A percentile compares a stretch with the other conserved stretches of the same genome.
phyloP scores from a whole-genome alignment of 345 rosid species.

The Linum usitatissimum region DNA sequence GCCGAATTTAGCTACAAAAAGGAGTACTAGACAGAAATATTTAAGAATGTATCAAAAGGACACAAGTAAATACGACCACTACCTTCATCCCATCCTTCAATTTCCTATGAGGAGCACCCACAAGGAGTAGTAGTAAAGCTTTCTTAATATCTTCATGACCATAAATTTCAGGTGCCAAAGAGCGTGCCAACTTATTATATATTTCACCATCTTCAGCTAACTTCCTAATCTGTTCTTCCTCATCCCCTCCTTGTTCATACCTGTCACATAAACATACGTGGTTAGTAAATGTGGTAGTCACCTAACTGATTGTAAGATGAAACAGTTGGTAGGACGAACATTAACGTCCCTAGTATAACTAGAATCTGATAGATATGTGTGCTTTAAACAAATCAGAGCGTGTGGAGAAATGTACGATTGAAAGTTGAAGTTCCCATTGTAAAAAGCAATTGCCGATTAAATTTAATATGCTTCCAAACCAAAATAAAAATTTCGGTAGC shows the following conservation, averaged over 20 bases:
- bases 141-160: constrained; percentile 98
- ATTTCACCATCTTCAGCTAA: constrained; percentile 98
- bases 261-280: constrained; percentile 26
- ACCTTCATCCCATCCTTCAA: constrained; percentile 99
- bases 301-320: background rate
- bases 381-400: background rate
- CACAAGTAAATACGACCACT: background rate
- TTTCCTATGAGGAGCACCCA: constrained; percentile 94
- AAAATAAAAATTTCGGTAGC: too few species aligned
- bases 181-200: constrained; percentile 76
- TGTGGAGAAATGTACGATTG: too few species aligned
- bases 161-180: constrained; percentile 95
- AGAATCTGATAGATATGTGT: too few species aligned
- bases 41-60: background rate
- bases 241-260: constrained; percentile 73
- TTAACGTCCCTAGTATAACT: too few species aligned
- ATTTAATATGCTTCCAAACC: background rate
- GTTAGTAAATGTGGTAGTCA: background rate
- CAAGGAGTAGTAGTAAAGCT: constrained; percentile 89
- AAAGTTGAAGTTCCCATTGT: background rate
- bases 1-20: too few species aligned
- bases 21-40: too few species aligned
- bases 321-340: too few species aligned
- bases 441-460: background rate
- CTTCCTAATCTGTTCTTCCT: constrained; percentile 75